Percentiles rank a stretch among this genome's conserved stretches.
Evolutionary conservation across 495 filamentous ascomycete genomes (phyloP).

Genomic region (Penicilliopsis zonata): DNA sequence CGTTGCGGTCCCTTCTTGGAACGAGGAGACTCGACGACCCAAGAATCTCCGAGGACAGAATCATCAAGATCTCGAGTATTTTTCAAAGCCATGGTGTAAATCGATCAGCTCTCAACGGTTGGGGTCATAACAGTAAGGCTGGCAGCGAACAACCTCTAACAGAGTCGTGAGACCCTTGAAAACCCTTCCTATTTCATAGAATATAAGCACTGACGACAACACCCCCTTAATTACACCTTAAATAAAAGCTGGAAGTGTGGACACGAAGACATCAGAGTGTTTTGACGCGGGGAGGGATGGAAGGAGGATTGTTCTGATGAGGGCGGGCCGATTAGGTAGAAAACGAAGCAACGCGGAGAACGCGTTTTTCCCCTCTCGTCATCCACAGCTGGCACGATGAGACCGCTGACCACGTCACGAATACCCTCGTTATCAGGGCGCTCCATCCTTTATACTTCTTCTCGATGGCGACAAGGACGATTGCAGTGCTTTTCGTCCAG

Average conservation of each 20-base stretch:
- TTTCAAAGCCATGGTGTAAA: constrained; percentile 15
- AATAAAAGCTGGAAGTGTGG: too few species aligned
- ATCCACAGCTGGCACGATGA: not conserved
- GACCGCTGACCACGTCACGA: not conserved
- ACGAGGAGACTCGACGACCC: constrained; percentile 21
- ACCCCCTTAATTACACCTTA: too few species aligned
- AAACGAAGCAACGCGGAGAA: not conserved
- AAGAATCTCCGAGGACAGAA: constrained; percentile 25
- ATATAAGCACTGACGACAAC: not conserved
- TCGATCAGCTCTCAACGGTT: not conserved
- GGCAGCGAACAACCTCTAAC: too few species aligned
- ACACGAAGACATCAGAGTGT: not conserved
- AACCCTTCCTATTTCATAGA: too few species aligned
- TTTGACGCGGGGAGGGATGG: not conserved
- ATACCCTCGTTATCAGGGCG: constrained; percentile 1
- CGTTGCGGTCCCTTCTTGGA: constrained; percentile 6
- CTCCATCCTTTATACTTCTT: constrained; percentile 1
- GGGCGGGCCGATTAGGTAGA: not conserved
- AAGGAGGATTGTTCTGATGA: not conserved
- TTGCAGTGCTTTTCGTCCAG: constrained; percentile 24
- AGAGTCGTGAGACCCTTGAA: too few species aligned
- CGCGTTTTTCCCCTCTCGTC: not conserved
- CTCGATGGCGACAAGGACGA: constrained; percentile 4
- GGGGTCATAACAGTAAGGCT: too few species aligned
- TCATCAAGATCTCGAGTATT: constrained; percentile 10